These are phyloP conservation scores for Daldinia caldariorum DNA, from an alignment of 495 filamentous ascomycete species.

Conservation along the genomic window DNA sequence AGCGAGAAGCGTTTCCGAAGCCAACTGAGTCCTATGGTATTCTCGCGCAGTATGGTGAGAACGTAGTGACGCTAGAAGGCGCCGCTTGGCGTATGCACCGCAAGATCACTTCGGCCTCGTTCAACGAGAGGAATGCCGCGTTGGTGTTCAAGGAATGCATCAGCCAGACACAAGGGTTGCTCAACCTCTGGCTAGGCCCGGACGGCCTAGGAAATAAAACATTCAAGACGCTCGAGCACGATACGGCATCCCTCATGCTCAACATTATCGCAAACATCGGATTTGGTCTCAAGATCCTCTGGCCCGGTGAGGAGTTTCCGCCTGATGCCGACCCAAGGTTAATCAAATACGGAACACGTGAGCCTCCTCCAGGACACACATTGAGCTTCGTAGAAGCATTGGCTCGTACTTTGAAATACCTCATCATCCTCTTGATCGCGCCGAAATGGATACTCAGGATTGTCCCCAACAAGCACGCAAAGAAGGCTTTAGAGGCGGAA, in stretches of 20 bases:
- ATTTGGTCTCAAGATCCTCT: constrained; percentile 68
- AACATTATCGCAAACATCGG: constrained; percentile 75
- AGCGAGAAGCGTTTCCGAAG: constrained; percentile 75
- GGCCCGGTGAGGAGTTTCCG: constrained; percentile 60
- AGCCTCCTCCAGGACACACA: constrained; percentile 62
- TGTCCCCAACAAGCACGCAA: constrained; percentile 62
- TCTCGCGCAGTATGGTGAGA: constrained; percentile 70
- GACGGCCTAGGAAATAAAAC: constrained; percentile 53
- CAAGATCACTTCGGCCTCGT: constrained; percentile 72
- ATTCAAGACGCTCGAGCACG: constrained; percentile 61
- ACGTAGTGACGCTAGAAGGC: constrained; percentile 72
- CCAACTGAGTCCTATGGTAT: constrained; percentile 64
- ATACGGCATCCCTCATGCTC: constrained; percentile 70
- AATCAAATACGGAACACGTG: constrained; percentile 56
- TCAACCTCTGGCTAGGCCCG: constrained; percentile 59
- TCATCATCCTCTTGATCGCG: constrained; percentile 63
- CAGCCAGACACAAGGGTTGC: constrained; percentile 65
- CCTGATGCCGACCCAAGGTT: constrained; percentile 52
- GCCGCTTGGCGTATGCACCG: constrained; percentile 71
- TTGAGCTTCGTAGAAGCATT: constrained; percentile 69
- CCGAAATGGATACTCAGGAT: constrained; percentile 59
- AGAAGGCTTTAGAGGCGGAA: constrained; percentile 60
- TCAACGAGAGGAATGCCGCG: constrained; percentile 76
- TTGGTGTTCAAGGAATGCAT: constrained; percentile 70
- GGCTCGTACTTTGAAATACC: constrained; percentile 59